A percentile compares a stretch with the other conserved stretches of the same genome.
Evolutionary conservation across 768 basidiomycete genomes (phyloP).

Genomic region (Mycena pura): DNA sequence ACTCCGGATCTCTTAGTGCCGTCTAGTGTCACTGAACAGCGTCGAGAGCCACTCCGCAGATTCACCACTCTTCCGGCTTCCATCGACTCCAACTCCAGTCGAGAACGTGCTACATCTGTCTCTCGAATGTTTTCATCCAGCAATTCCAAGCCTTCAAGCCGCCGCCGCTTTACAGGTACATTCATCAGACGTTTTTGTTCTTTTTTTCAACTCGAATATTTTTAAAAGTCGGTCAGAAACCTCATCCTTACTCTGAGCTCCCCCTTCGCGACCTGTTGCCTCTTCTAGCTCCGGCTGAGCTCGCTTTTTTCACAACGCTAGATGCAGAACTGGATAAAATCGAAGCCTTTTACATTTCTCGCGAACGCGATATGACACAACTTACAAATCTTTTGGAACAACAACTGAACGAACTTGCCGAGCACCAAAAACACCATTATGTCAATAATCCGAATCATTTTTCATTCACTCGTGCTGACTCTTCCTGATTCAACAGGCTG

Average conservation of each 20-base stretch:
- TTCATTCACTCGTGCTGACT: neutral
- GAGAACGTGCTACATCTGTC: conserved; percentile 15
- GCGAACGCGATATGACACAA: conserved; percentile 66
- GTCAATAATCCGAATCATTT: conserved; percentile 43
- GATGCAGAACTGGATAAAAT: conserved; percentile 86
- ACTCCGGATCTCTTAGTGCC: neutral
- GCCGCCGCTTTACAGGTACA: conserved; percentile 12
- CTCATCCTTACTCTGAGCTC: conserved; percentile 38
- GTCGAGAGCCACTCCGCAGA: neutral
- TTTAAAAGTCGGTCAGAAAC: conserved; percentile 17
- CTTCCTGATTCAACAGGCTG: conserved; percentile 3
- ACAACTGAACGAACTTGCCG: conserved; percentile 78
- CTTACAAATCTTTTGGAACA: conserved; percentile 57
- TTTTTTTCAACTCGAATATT: neutral
- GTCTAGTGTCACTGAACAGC: neutral
- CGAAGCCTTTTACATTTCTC: conserved; percentile 78
- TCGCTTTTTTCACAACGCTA: conserved; percentile 76
- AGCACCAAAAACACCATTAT: conserved; percentile 66
- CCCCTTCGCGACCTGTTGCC: conserved; percentile 58
- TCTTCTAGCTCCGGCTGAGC: conserved; percentile 64
- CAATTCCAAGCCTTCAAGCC: neutral
- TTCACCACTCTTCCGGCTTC: conserved; percentile 2
- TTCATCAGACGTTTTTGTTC: neutral
- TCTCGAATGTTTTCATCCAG: conserved; percentile 18
- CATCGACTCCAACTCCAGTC: neutral